Conservation (phyloP, 2,329 filamentous ascomycete genomes). For the Pseudophaeomoniella oleicola region DNA sequence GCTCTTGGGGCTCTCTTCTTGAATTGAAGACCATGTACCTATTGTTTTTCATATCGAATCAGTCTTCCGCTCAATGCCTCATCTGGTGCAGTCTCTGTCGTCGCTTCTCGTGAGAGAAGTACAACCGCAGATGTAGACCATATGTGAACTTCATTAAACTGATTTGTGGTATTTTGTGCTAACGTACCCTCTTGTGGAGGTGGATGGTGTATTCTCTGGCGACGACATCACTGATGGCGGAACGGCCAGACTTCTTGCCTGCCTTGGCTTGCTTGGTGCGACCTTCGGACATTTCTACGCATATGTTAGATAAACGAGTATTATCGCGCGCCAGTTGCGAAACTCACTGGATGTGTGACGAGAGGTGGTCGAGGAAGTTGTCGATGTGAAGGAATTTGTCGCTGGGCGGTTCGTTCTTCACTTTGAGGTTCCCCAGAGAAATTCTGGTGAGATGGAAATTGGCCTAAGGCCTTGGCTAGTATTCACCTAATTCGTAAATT, state of each 20-base stretch:
- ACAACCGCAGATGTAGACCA: conserved; percentile 7
- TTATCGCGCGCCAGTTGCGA: too few species aligned
- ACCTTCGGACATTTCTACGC: too few species aligned
- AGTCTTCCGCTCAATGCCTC: conserved; percentile 50
- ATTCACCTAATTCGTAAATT: background rate
- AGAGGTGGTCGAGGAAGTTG: background rate
- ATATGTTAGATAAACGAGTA: too few species aligned
- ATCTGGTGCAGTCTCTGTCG: too few species aligned
- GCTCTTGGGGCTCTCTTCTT: conserved; percentile 98
- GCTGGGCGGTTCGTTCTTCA: background rate
- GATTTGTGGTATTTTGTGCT: conserved; percentile 28
- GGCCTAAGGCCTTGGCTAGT: background rate
- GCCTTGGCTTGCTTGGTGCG: conserved; percentile 42
- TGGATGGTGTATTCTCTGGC: conserved; percentile 99
- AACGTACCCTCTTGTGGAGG: conserved; percentile 96
- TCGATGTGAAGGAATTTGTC: background rate
- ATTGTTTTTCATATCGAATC: conserved; percentile 31
- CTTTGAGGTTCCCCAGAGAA: too few species aligned
- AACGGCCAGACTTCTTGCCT: conserved; percentile 60
- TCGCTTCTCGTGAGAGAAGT: conserved; percentile 8
- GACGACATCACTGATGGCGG: conserved; percentile 97
- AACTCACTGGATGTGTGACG: background rate
- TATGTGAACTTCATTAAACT: conserved; percentile 56
- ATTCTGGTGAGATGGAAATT: too few species aligned
- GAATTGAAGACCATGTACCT: conserved; percentile 96